These are phyloP conservation scores for Cryptococcus sp. DNA, from an alignment of 1,284 basidiomycete genomes.

Conservation along the genomic window DNA sequence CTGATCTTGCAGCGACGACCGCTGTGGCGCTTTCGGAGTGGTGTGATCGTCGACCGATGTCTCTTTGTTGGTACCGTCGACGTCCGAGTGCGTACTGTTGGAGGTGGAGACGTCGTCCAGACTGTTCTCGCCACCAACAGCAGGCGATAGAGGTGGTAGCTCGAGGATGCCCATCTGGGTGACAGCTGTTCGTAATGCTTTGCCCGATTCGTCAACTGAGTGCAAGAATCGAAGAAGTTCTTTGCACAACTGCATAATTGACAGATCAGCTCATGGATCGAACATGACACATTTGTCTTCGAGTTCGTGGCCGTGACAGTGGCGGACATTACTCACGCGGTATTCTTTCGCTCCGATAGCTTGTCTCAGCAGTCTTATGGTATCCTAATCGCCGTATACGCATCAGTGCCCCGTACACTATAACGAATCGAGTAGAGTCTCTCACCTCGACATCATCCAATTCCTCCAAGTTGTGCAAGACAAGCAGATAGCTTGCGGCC, in stretches of 20 bases:
- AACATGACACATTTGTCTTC: conserved; percentile 64
- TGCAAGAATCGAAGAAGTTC: conserved; percentile 89
- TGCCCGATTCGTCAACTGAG: conserved; percentile 82
- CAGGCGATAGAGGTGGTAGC: background rate
- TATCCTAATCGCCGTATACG: conserved; percentile 59
- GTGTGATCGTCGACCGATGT: no score
- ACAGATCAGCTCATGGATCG: conserved; percentile 48
- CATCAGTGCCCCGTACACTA: background rate
- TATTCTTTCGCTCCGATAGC: conserved; percentile 68
- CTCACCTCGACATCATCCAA: conserved; percentile 68
- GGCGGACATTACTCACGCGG: conserved; percentile 30
- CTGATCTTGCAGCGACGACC: no score
- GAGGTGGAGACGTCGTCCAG: no score
- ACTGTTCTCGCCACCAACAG: no score
- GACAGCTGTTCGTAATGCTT: conserved; percentile 59
- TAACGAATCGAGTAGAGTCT: background rate
- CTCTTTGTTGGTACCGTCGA: no score
- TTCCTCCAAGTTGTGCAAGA: conserved; percentile 90
- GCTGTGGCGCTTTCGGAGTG: no score
- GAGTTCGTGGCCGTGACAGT: background rate
- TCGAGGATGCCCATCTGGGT: conserved; percentile 42
- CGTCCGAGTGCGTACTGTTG: no score
- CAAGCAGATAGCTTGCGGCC: conserved; percentile 88
- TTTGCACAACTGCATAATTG: conserved; percentile 53
- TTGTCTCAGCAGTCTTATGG: conserved; percentile 70